Evolutionary conservation across 2,329 filamentous ascomycete genomes (phyloP).

Genomic region (Hysterium pulicare): DNA sequence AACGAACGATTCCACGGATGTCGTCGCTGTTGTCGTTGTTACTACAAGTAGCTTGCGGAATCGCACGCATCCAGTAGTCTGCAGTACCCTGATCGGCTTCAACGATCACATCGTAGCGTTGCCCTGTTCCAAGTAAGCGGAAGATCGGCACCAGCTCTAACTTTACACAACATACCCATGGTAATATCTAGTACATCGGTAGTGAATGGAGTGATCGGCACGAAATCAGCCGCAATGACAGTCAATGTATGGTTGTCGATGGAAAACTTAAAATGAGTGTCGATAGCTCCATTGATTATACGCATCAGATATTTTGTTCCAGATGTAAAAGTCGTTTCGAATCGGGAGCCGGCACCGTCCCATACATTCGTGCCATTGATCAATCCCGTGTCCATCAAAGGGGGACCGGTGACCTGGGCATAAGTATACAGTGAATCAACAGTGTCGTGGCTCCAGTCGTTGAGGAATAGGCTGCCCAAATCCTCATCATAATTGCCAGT

Average conservation of each 20-base stretch:
- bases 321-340: conserved; percentile 17
- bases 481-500: conserved; percentile 38
- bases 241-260: conserved; percentile 37
- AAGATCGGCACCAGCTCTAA: neutral
- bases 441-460: conserved; percentile 28
- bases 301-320: conserved; percentile 37
- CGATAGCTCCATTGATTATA: conserved; percentile 37
- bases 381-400: conserved; percentile 14
- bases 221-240: conserved; percentile 38
- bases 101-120: conserved; percentile 29
- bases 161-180: conserved; percentile 10
- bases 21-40: conserved; percentile 18
- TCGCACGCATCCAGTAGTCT: conserved; percentile 24
- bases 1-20: conserved; percentile 38
- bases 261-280: conserved; percentile 36
- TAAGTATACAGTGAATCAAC: conserved; percentile 16
- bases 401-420: conserved; percentile 17
- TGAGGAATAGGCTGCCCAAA: conserved; percentile 29
- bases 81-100: conserved; percentile 16
- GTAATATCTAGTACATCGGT: conserved; percentile 27
- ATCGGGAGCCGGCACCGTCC: conserved; percentile 18
- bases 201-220: conserved; percentile 37
- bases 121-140: conserved; percentile 11
- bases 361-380: conserved; percentile 21
- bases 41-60: conserved; percentile 16